Percentiles rank a stretch among this genome's conserved stretches.
phyloP scores from a whole-genome alignment of 371 early-diverging fungal species.

The Funneliformis caledonium region DNA sequence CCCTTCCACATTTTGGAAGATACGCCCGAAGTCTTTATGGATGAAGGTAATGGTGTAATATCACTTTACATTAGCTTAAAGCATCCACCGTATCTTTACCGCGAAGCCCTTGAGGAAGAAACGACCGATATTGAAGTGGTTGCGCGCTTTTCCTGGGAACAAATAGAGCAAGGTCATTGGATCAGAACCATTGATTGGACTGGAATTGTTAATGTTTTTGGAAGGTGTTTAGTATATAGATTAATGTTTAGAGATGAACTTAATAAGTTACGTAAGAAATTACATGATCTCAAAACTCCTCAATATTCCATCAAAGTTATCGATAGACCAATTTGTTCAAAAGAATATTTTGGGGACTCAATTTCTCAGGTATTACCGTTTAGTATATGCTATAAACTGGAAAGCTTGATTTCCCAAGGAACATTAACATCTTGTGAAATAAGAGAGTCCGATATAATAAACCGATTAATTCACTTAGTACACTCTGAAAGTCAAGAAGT shows the following conservation, averaged over 20 bases:
- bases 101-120: background rate
- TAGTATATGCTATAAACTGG: conserved; percentile 20
- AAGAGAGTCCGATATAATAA: background rate
- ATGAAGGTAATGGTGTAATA: background rate
- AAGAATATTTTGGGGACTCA: background rate
- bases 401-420: conserved; percentile 9
- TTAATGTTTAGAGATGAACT: conserved; percentile 12
- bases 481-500: background rate
- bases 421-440: background rate
- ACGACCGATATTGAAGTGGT: too few relatives aligned
- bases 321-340: background rate
- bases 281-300: background rate
- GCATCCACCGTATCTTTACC: background rate
- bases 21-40: background rate
- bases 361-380: conserved; percentile 2
- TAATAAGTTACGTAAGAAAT: background rate
- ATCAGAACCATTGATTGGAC: conserved; percentile 31
- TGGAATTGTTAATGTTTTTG: conserved; percentile 1
- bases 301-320: background rate
- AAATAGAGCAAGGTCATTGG: background rate
- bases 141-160: background rate
- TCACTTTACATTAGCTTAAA: conserved; percentile 12
- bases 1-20: background rate
- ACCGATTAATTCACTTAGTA: background rate
- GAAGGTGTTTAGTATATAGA: conserved; percentile 17